Evolutionary conservation across 371 early-diverging fungal species (phyloP), one percentile per base, ranked within the genome.

Genomic region (Umbelopsis sp.): DNA sequence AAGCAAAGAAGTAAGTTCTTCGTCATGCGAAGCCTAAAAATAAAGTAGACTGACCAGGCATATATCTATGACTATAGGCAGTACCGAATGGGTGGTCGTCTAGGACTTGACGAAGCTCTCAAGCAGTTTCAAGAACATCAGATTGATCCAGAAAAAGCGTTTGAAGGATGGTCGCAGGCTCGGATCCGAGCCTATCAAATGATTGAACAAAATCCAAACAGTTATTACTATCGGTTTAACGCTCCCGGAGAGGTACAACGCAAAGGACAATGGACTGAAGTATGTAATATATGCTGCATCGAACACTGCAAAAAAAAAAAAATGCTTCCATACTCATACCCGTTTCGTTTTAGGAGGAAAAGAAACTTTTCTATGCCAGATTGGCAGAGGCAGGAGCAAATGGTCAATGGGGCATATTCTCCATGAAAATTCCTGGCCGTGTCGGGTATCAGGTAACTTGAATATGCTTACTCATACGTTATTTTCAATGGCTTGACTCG

Each of bases 371-470:
- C 74, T 90, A 93, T 72, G 77, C 88, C 29, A 87, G 96, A 32
- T 73, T 97, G 65, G 77, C 78, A 29, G 96, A 96, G 75, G 85
- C 93, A 8, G 97, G 97, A 9, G 94, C 96, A 24, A 93, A 94
- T 70, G 96, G 96, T 9, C 96, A 97, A 76, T 97, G 97, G 96
- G 96, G 97, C 37, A 88, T 97, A 53, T 97, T 97, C 76, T 93
- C 95, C 25, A 95, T 94, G 92, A 86, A 92, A 16, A 93, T 97
- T 44, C 96, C 97, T 10, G 97, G 97, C 14, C 90, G 97, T 22
- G 97, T 97, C 20, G 97, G 97, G 7, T 97, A 97, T 72, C 97
- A 92, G 82, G 92, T 88, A 79, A 62, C 29, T 29, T 29, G 29
- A 44, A 41, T 7, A 41, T 41, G 7, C 41, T 41, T 10, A 10